Evolutionary conservation across 805 yeast species (phyloP).

Genomic region (Candida hispaniensis): DNA sequence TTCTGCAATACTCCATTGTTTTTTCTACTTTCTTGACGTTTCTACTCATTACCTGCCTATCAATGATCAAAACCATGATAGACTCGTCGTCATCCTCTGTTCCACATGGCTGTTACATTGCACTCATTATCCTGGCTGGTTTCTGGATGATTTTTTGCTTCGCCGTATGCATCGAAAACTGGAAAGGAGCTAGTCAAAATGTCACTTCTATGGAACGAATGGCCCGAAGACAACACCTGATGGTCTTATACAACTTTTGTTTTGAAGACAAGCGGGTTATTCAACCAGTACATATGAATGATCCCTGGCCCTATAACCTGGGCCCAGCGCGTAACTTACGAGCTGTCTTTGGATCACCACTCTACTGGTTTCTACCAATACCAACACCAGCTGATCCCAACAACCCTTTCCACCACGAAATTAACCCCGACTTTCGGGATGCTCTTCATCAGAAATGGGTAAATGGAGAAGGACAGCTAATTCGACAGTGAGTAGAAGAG

Average conservation of each 20-base stretch:
- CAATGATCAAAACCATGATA: no score
- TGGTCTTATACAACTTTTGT: conserved; percentile 32
- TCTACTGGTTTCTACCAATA: conserved; percentile 26
- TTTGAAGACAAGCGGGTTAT: conserved; percentile 36
- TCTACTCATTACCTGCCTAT: conserved; percentile 33
- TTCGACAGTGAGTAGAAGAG: no score
- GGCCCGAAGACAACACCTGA: conserved; percentile 27
- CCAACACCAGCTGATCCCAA: conserved; percentile 2
- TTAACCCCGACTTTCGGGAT: no score
- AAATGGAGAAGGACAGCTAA: no score
- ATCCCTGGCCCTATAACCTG: conserved; percentile 24
- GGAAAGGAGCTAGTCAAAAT: conserved; percentile 38
- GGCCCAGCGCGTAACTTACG: conserved; percentile 24
- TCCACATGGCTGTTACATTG: conserved; percentile 40
- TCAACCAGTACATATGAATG: conserved; percentile 31
- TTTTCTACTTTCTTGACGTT: conserved; percentile 33
- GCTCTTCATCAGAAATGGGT: no score
- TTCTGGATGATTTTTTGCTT: conserved; percentile 38
- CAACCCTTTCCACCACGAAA: no score
- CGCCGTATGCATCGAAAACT: conserved; percentile 36
- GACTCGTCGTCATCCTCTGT: conserved; percentile 1
- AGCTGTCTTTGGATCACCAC: conserved; percentile 26
- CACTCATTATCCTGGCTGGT: conserved; percentile 36
- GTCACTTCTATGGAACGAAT: conserved; percentile 53
- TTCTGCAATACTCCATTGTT: conserved; percentile 39